phyloP scores from a whole-genome alignment of 2,329 filamentous ascomycete species.

The Verticillium longisporum region DNA sequence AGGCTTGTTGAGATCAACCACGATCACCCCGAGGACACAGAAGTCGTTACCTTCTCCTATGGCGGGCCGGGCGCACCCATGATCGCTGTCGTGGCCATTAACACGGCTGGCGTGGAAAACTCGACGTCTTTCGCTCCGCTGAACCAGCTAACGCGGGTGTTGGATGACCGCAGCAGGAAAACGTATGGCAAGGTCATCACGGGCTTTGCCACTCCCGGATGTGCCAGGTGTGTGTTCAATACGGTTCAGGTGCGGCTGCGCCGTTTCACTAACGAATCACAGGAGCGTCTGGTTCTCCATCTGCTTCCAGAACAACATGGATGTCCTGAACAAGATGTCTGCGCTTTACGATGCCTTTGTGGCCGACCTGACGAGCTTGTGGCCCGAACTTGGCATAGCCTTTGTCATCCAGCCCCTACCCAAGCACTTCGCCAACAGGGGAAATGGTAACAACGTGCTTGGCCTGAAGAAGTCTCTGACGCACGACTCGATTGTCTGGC shows the following conservation, averaged over 20 bases:
- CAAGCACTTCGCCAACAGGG: not conserved
- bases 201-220: not conserved
- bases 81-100: not conserved
- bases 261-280: not conserved
- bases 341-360: not conserved
- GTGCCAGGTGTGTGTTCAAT: not conserved
- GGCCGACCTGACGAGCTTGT: not conserved
- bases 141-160: not conserved
- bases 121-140: not conserved
- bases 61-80: not conserved
- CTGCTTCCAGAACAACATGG: not conserved
- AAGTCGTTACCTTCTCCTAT: not conserved
- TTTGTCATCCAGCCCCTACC: slow-evolving; percentile 7
- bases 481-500: slow-evolving; percentile 2
- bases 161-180: not conserved
- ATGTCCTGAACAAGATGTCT: not conserved
- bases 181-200: not conserved
- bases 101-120: not conserved
- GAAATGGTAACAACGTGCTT: slow-evolving; percentile 1
- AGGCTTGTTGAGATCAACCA: not conserved
- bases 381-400: slow-evolving; percentile 4
- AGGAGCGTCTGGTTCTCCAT: slow-evolving; percentile 5
- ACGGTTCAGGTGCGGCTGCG: not conserved
- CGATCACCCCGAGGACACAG: not conserved
- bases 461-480: not conserved